Conservation (phyloP, 2,329 filamentous ascomycete species). For the Zasmidium citrigriseum region DNA sequence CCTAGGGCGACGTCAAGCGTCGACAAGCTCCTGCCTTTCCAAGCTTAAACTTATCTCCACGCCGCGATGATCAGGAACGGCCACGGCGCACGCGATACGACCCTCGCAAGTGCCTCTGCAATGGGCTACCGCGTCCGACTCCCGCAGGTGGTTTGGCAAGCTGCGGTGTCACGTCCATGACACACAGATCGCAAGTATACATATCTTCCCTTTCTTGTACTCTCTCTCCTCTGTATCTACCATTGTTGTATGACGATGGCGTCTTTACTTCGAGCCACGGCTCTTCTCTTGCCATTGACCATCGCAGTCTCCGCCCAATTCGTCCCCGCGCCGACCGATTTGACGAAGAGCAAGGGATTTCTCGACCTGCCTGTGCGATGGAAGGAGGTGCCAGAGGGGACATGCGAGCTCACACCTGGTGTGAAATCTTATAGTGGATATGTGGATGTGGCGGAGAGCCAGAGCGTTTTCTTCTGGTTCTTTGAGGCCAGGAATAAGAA, state of each 20-base stretch:
- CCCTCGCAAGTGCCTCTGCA: neutral
- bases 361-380: slow-evolving; percentile 57
- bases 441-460: slow-evolving; percentile 25
- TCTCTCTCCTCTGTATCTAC: neutral
- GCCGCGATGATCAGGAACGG: too few relatives aligned
- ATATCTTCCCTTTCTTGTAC: neutral
- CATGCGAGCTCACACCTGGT: slow-evolving; percentile 53
- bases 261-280: slow-evolving; percentile 6
- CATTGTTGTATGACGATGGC: slow-evolving; percentile 4
- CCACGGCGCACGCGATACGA: neutral
- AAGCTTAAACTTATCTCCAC: neutral
- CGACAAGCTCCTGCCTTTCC: neutral
- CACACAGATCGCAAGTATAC: neutral
- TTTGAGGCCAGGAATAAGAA: slow-evolving; percentile 56
- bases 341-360: slow-evolving; percentile 46
- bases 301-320: slow-evolving; percentile 39
- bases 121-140: neutral
- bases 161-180: neutral
- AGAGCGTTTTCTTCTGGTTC: slow-evolving; percentile 66
- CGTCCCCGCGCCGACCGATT: slow-evolving; percentile 46
- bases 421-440: slow-evolving; percentile 52
- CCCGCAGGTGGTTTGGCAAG: neutral
- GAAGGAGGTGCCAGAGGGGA: slow-evolving; percentile 53
- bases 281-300: slow-evolving; percentile 7
- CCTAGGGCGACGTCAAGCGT: neutral